Evolutionary conservation across 169 alveolate species (phyloP).

Genomic region (Haemoproteus tartakovskyi): DNA sequence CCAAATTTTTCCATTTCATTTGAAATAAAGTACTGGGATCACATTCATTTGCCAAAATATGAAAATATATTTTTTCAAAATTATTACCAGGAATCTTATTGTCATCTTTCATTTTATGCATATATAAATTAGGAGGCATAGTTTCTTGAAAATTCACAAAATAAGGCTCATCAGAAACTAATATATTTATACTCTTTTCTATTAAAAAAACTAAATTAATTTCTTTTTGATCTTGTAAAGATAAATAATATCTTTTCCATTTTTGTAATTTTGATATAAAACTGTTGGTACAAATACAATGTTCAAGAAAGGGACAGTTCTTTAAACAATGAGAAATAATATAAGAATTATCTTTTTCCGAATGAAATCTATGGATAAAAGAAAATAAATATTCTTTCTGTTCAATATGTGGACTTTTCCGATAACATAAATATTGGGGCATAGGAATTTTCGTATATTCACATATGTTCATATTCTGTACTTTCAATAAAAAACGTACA

Average conservation of each 20-base stretch:
- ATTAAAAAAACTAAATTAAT: slow-evolving; percentile 14
- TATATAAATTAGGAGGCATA: slow-evolving; percentile 29
- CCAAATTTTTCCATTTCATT: slow-evolving; percentile 66
- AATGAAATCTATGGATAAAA: slow-evolving; percentile 63
- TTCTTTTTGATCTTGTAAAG: slow-evolving; percentile 33
- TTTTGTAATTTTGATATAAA: slow-evolving; percentile 16
- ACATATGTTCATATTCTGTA: slow-evolving; percentile 79
- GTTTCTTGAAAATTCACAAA: slow-evolving; percentile 2
- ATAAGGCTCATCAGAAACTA: slow-evolving; percentile 18
- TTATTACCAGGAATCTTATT: not conserved
- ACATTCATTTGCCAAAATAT: slow-evolving; percentile 1
- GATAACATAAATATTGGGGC: slow-evolving; percentile 79
- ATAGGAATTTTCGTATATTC: slow-evolving; percentile 75
- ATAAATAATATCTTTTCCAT: slow-evolving; percentile 3
- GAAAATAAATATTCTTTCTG: slow-evolving; percentile 73
- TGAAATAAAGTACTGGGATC: slow-evolving; percentile 41
- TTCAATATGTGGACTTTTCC: slow-evolving; percentile 73
- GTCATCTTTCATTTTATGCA: slow-evolving; percentile 15
- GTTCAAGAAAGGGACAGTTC: slow-evolving; percentile 19
- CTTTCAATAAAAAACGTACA: slow-evolving; percentile 71
- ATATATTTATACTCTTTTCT: slow-evolving; percentile 10
- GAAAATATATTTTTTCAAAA: not conserved
- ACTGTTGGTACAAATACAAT: slow-evolving; percentile 20
- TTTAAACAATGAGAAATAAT: slow-evolving; percentile 62
- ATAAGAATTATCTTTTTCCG: slow-evolving; percentile 68